Evolutionary conservation across 2,329 filamentous ascomycete species (phyloP), one percentile per base, ranked within the genome.

Genomic region (Diplodia sapinea): DNA sequence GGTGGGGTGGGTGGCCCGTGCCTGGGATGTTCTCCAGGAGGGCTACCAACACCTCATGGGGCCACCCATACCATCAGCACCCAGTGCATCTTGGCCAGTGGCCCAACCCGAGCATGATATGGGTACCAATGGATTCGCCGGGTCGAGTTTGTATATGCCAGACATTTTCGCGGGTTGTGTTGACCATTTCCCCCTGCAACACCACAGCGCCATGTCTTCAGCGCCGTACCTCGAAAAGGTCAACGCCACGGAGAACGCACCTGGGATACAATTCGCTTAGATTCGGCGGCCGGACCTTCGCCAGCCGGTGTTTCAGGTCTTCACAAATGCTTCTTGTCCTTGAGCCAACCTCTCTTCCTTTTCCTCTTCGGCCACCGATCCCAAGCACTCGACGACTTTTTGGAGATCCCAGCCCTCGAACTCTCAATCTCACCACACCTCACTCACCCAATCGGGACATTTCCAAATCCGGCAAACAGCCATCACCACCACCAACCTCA

Each of bases 171-270:
- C 15, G 31, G 31, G 36, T 17, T 11, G 12, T 9, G 7, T 38
- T 4, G 9, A 15, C 15, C 13, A 4, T 38, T 38, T 36, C 33
- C 13, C 13, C 31, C 17, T 7, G 26, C 33, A 38, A 20, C 11
- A 13, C 7, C 26, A 23, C 20, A 6, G 15, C 11, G 20, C 11
- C 15, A 59, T 59, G 38, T 12, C 13, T 43, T 29, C 23, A 31
- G 9, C 17, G 7, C 50, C n/a, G 9, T 5, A 17, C 12, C 9
- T 20, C 20, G n/a, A 5, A 43, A 29, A 6, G 15, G 15, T 26
- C 23, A 43, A 59, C 55, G 26, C 36, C 23, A 43, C 13, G 38
- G 55, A 59, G 55, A 59, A 59, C 36, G 40, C 54, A n/a, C 31
- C 5, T n/a, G 33, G 9, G 36, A 17, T 17, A n/a, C 23, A 15